Evolutionary conservation across 1,139 yeast species (phyloP), one percentile per base, ranked within the genome.

Genomic region (Lodderomyces beijingensis): DNA sequence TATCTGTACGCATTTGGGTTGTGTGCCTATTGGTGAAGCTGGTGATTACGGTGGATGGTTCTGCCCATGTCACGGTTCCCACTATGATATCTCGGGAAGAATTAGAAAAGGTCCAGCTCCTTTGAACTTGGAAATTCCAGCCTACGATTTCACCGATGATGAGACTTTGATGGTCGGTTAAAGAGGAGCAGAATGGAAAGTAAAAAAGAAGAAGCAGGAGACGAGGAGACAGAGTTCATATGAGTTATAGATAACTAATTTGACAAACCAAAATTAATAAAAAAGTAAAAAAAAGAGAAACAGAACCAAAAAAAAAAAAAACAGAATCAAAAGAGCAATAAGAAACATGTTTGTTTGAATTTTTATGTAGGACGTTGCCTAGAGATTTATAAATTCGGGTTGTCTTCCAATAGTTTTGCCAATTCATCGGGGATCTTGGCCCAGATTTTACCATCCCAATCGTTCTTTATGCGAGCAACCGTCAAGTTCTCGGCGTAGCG

Each of bases 21-120:
- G 99, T 83, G 99, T 93, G 46, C 99, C 99, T 50, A 93, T 93
- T 59, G 98, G 99, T 62, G 98, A 93, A 72, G 85, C 97, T 46
- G 99, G 99, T 70, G 99, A 93, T 67, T 93, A 79, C 55, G 97
- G 96, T 63, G 98, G 98, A 60, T 93, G 98, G 98, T 93, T 93
- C 91, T 93, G 99, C 70, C 99, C 99, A 48, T 93, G 98, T 74
- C 99, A 93, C 75, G 99, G 98, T 78, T 91, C 98, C 62, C 98
- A 93, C 69, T 93, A 93, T 71, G 98, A 93, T 72, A 93, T 93
- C 71, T 83, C 97, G 45, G 99, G 99, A 65, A 91, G 99, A 82
- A 91, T 93, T 64, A 87, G 99, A 82, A 91, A 81, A 74, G 99
- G 99, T 52, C 99, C 99, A 55, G 99, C 99, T 62, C 99, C 99